These are phyloP conservation scores for Corylus heterophylla DNA, from an alignment of 306 rosid genomes.

Conservation along the genomic window DNA sequence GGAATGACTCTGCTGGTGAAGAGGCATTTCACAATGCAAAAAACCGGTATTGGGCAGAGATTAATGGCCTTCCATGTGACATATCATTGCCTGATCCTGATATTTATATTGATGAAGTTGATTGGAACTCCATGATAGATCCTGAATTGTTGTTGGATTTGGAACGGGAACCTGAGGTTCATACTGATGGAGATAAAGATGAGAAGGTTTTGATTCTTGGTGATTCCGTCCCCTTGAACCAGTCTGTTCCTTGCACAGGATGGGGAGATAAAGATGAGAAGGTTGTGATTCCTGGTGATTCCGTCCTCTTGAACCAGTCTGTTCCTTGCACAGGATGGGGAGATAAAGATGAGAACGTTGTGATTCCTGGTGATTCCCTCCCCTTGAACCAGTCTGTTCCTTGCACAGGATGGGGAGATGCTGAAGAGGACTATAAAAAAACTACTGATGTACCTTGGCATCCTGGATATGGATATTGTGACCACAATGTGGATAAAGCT, in stretches of 20 bases:
- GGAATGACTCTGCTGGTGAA: slow-evolving; percentile 82
- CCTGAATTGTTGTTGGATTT: slow-evolving; percentile 60
- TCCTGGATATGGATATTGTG: slow-evolving; percentile 28
- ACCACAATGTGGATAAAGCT: slow-evolving; percentile 16
- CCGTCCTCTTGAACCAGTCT: slow-evolving; percentile 42
- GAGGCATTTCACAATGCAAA: slow-evolving; percentile 86
- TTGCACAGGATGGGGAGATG: slow-evolving; percentile 55
- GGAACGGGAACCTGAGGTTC: slow-evolving; percentile 46
- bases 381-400: slow-evolving; percentile 40
- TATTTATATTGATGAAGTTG: slow-evolving; percentile 53
- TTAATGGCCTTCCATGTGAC: slow-evolving; percentile 46
- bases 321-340: slow-evolving; percentile 53
- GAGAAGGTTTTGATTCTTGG: slow-evolving; percentile 39
- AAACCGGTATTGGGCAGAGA: slow-evolving; percentile 60
- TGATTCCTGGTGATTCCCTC: slow-evolving; percentile 38
- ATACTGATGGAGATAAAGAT: background rate
- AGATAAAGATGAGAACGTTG: slow-evolving; percentile 28
- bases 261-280: slow-evolving; percentile 46
- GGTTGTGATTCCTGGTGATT: slow-evolving; percentile 34
- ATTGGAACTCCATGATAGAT: slow-evolving; percentile 63
- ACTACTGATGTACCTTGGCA: slow-evolving; percentile 14
- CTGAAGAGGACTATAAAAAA: slow-evolving; percentile 36
- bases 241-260: slow-evolving; percentile 38
- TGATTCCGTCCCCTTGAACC: slow-evolving; percentile 40
- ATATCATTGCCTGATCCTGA: slow-evolving; percentile 69